Base-by-base conservation (phyloP, 768 basidiomycete species). In the Tylopilus balloui region DNA sequence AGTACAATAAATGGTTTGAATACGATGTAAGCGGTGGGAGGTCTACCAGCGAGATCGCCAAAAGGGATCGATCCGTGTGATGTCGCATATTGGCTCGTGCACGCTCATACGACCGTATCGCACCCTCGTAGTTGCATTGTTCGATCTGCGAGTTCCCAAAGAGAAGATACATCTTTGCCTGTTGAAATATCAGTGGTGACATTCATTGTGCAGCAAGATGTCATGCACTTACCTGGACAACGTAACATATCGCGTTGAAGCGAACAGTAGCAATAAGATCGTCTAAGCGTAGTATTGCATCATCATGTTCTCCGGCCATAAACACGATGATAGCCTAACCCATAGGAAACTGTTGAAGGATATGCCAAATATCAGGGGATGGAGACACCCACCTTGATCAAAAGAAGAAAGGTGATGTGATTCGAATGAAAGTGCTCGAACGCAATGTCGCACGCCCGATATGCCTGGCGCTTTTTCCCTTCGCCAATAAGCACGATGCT, bases 401-500 rank as follows among this genome's bases (percentile, higher is more conserved):
- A 23, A 24, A 35, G n/a, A 4, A 45, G n/a, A 35, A 45, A 45
- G 12, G n/a, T 25, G 2, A 17, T 25, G 7, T 45, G 44, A 35
- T 7, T 19, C 13, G 34, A 25, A 19, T 45, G 44, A 34, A 36
- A 34, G 13, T 15, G 23, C 12, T 34, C 29, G 8, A 43, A 40
- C 4, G 42, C 51, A 12, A 35, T 48, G 19, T 52, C 47, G n/a
- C 51, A 52, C 13, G 24, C 11, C 6, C 38, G 43, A 45, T 21
- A 40, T 24, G 5, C 47, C 10, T 35, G 12, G 4, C 24, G 10
- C 6, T 4, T 41, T 28, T 29, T 6, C 0, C 42, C 47, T 10
- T 29, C 49, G 12, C 31, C 3, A 9, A 45, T 13, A 15, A 25
- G 34, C 10, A 50, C 35, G 9, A 41, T 7, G 20, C 49, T 41